A percentile compares a stretch with the other conserved stretches of the same genome.
phyloP scores from a whole-genome alignment of 176 grass and related monocot genomes.

The maize (Zea mays) region Zm-B73-REFERENCE-NAM-5.0 NC_050098.1:100262501-100263000 shows the following conservation, averaged over 20 bases:
- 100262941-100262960: conserved; percentile 23
- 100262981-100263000: conserved; percentile 2
- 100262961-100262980: conserved; percentile 22
- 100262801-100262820: not conserved
- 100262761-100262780: not conserved
- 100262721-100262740: not conserved
- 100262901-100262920: conserved; percentile 12
- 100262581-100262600: not conserved
- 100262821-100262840: conserved; percentile 11
- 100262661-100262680: not conserved
- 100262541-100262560: not conserved
- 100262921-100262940: conserved; percentile 1
- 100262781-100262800: conserved; percentile 16
- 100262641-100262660: not conserved
- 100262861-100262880: conserved; percentile 2
- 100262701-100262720: not conserved
- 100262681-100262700: not conserved
- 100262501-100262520: not conserved
- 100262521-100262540: conserved; percentile 17
- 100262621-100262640: not conserved
- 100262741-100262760: not conserved
- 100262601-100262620: not conserved
- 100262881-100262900: not conserved
- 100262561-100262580: not conserved
- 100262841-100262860: not conserved